Conservation (phyloP, 2,329 filamentous ascomycete genomes). For the Pochonia chlamydosporia region DNA sequence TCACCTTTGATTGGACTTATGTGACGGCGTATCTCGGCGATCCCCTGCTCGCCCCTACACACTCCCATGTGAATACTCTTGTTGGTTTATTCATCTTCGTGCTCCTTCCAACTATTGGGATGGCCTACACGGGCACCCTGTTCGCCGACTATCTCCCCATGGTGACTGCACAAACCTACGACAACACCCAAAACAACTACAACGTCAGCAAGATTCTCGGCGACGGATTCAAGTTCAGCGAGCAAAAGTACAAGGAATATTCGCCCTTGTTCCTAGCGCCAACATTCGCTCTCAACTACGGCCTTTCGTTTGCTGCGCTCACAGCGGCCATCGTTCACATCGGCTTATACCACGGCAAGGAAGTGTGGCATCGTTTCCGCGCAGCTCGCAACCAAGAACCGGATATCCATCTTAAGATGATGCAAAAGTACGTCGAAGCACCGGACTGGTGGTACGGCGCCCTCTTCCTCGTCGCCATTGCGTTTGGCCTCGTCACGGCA, state of each 20-base stretch:
- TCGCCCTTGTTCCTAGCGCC: constrained; percentile 48
- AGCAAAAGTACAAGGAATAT: constrained; percentile 43
- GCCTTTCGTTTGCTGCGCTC: constrained; percentile 40
- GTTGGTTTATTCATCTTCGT: constrained; percentile 37
- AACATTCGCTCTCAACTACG: constrained; percentile 35
- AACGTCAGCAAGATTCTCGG: constrained; percentile 46
- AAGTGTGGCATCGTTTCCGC: constrained; percentile 38
- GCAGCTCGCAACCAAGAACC: constrained; percentile 35
- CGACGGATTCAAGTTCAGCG: constrained; percentile 39
- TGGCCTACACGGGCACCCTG: constrained; percentile 38
- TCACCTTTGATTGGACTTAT: constrained; percentile 43
- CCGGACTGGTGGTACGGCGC: constrained; percentile 34
- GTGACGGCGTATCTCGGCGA: constrained; percentile 35
- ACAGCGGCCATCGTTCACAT: constrained; percentile 35
- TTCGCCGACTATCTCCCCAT: constrained; percentile 50
- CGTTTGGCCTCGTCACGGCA: constrained; percentile 22
- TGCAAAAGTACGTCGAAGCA: constrained; percentile 26
- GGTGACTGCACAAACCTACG: constrained; percentile 46
- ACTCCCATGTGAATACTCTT: constrained; percentile 41
- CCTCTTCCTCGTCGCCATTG: constrained; percentile 26
- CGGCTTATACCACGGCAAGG: constrained; percentile 32
- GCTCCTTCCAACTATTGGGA: constrained; percentile 37
- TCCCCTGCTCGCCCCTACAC: constrained; percentile 34
- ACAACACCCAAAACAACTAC: constrained; percentile 48
- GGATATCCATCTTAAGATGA: constrained; percentile 30